Conservation (phyloP, 345 rosid species). For the Barbarea vulgaris region DNA sequence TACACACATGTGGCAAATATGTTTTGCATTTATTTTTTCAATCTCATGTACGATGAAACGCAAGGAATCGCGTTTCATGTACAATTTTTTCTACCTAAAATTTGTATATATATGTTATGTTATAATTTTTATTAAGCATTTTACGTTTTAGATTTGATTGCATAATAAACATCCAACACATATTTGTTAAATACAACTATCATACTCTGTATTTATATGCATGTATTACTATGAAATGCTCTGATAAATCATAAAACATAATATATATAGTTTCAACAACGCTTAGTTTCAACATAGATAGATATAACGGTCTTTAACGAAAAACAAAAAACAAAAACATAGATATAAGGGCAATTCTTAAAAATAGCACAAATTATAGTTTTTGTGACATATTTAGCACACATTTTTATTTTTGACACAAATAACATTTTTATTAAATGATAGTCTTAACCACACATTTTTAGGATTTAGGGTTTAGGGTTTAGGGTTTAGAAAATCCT, state of each 20-base stretch:
- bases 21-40: neutral
- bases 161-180: neutral
- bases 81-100: neutral
- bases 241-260: neutral
- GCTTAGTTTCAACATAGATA: neutral
- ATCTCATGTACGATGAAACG: neutral
- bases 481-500: no score
- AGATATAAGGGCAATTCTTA: no score
- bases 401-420: no score
- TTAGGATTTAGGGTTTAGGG: no score
- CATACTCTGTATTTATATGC: neutral
- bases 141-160: neutral
- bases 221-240: neutral
- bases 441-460: no score
- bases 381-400: no score
- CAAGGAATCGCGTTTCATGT: neutral
- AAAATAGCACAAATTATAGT: no score
- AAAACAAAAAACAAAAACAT: neutral
- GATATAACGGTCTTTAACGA: neutral
- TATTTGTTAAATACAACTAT: neutral
- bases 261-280: neutral
- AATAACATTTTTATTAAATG: no score
- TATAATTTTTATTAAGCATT: neutral
- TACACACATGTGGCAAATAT: conserved; percentile 9
- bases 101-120: neutral